Conservation (phyloP, 1,284 basidiomycete genomes). For the Cutaneotrichosporon spelunceum region DNA sequence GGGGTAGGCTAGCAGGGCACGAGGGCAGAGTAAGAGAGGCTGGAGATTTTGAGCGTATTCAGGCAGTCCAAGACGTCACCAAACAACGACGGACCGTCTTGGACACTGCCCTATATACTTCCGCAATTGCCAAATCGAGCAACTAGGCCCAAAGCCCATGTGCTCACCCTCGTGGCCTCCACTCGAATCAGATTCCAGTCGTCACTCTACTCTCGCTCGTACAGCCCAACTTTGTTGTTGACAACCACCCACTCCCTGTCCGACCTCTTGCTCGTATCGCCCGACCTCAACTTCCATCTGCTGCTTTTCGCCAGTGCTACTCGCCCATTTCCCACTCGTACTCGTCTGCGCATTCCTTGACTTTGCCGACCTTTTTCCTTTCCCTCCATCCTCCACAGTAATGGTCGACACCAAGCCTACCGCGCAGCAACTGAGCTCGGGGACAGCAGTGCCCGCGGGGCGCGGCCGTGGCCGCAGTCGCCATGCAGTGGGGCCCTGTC, state of each 20-base stretch:
- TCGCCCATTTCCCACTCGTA: no score
- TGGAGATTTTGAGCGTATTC: no score
- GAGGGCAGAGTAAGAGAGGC: no score
- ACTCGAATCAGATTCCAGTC: no score
- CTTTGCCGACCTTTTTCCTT: neutral
- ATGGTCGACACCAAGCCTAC: constrained; percentile 34
- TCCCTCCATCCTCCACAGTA: neutral
- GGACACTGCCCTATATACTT: neutral
- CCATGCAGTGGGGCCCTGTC: neutral
- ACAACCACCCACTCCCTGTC: neutral
- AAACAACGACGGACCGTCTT: no score
- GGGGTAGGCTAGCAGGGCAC: no score
- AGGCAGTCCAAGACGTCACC: no score
- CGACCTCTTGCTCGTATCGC: neutral
- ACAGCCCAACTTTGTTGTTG: constrained; percentile 1
- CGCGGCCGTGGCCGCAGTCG: neutral
- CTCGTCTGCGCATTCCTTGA: neutral
- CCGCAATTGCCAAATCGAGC: neutral
- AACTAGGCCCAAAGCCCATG: neutral
- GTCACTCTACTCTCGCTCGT: neutral
- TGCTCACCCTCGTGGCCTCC: no score
- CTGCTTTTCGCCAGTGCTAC: no score
- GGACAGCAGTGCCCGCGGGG: neutral
- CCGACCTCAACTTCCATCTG: neutral
- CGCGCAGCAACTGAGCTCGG: constrained; percentile 15